Percentiles rank a stretch among this genome's conserved stretches.
Conservation (phyloP, 2,329 filamentous ascomycete genomes). For the Apiospora pterosperma region DNA sequence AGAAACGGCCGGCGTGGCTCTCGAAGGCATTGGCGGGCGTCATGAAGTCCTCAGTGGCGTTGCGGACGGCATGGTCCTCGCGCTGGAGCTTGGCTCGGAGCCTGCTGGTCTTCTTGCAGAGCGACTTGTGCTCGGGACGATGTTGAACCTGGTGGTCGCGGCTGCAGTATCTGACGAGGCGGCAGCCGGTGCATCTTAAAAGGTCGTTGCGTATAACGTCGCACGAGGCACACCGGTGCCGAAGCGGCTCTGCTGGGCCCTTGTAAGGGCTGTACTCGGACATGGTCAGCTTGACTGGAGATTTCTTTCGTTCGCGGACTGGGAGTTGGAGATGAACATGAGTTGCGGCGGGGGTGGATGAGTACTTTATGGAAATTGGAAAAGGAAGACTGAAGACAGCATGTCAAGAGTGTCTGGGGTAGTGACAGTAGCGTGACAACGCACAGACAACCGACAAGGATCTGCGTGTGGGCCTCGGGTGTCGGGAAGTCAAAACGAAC, state of each 20-base stretch:
- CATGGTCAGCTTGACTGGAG: background rate
- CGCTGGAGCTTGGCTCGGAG: constrained; percentile 20
- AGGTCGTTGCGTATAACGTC: constrained; percentile 19
- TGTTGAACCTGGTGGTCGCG: constrained; percentile 38
- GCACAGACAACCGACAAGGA: background rate
- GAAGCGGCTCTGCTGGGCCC: constrained; percentile 10
- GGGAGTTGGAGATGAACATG: too few species aligned
- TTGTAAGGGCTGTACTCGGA: background rate
- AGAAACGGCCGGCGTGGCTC: constrained; percentile 37
- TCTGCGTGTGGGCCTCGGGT: background rate
- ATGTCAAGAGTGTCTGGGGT: background rate
- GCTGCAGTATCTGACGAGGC: constrained; percentile 41
- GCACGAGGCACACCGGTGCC: constrained; percentile 11
- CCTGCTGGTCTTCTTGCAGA: constrained; percentile 35
- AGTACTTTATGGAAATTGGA: background rate
- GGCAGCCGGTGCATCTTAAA: constrained; percentile 38
- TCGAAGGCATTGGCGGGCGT: constrained; percentile 33
- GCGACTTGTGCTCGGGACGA: constrained; percentile 32
- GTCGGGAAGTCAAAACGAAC: background rate
- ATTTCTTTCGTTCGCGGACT: background rate
- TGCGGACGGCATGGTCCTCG: constrained; percentile 36
- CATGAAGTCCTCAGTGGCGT: constrained; percentile 21
- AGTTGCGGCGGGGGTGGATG: too few species aligned
- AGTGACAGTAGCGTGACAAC: background rate
- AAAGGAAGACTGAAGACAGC: background rate